These are phyloP conservation scores for Boechera retrofracta DNA, from an alignment of 345 rosid species.

Conservation along the genomic window DNA sequence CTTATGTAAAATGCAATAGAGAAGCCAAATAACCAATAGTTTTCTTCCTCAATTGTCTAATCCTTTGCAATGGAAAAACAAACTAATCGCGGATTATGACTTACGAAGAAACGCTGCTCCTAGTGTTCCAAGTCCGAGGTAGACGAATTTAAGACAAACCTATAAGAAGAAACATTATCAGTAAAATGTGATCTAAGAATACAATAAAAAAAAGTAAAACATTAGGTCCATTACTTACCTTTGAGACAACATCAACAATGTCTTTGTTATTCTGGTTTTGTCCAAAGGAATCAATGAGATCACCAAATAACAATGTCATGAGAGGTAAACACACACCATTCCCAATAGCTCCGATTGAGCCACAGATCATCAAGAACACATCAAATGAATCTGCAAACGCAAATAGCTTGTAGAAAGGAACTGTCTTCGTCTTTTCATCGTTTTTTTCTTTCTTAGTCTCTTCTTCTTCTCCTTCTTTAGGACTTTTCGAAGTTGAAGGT, in stretches of 20 bases:
- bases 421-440: conserved; percentile 48
- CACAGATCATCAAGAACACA: conserved; percentile 61
- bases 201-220: too few species aligned
- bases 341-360: conserved; percentile 69
- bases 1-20: conserved; percentile 10
- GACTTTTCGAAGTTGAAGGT: conserved; percentile 55
- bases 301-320: conserved; percentile 75
- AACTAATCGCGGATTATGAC: conserved; percentile 29
- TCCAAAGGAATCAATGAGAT: conserved; percentile 63
- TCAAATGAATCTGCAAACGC: conserved; percentile 68
- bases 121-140: conserved; percentile 70
- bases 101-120: conserved; percentile 78
- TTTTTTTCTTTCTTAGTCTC: conserved; percentile 25
- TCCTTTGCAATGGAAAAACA: not conserved
- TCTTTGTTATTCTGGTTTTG: conserved; percentile 54
- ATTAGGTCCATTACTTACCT: conserved; percentile 44
- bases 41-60: not conserved
- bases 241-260: conserved; percentile 57
- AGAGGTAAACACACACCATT: conserved; percentile 69
- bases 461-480: conserved; percentile 39
- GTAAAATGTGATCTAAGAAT: not conserved
- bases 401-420: conserved; percentile 71
- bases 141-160: conserved; percentile 76
- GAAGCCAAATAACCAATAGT: not conserved
- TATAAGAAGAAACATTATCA: conserved; percentile 32